Base-by-base conservation (phyloP, 2,329 filamentous ascomycete genomes). In the Fusarium paranaense region DNA sequence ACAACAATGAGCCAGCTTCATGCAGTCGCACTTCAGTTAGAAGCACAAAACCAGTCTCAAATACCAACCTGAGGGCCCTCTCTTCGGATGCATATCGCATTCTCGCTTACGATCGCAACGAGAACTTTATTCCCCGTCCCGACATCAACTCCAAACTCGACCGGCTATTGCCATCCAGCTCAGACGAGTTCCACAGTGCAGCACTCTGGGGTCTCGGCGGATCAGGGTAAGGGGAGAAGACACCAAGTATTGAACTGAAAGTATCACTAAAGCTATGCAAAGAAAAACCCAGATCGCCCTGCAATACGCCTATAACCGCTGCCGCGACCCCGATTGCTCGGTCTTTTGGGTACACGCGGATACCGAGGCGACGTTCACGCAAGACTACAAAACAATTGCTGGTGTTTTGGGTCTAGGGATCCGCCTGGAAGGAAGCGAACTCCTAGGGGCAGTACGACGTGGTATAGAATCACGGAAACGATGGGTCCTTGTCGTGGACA, bases 211-310 rank as follows among this genome's bases (percentile, higher is more conserved):
- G 72, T 0, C 66, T 74, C 0, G 72, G 65, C 11, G 73, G 74
- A 4, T 72, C 72, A 37, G 70, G 72, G 70, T 75, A 66, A 16
- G 47, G 10, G 20, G 5, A 4, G 70, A 63, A 2, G 2, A 8
- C 18, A 62, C 13, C 16, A 1, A 14, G 13, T 22, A 10, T 16
- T 2, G 1, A 14, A 6, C 6, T 27, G 18, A 3, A 52, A 7
- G 20, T 2, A 2, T 32, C 1, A 5, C 58, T 69, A 6, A 69
- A 4, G 69, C 42, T 30, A 13, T n/a, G 37, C 1, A 14, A 16
- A 83, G 82, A 1, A 85, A 85, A 77, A 83, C 83, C 0, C 82
- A 84, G 59, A 76, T 84, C 20, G 82, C 82, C 2, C 71, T 83
- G 5, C 77, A 83, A 14, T 84, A 80, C 64, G 81, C 81, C 2